Evolutionary conservation across 768 basidiomycete genomes (phyloP), one percentile per base, ranked within the genome.

Genomic region (Lactarius hatsudake): DNA sequence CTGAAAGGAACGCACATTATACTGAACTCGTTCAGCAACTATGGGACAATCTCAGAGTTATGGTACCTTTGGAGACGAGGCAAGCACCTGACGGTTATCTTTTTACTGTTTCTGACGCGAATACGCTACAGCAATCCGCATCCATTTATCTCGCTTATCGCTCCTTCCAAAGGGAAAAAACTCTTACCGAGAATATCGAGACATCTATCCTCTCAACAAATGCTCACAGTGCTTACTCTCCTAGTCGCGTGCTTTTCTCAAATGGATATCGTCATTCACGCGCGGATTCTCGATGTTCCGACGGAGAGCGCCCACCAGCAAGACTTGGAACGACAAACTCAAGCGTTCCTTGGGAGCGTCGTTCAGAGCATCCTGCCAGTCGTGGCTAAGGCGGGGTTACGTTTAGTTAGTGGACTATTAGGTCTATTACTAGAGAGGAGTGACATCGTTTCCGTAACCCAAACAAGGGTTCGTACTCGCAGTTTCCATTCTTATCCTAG

Each of bases 1-100:
- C 63, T 63, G 34, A 38, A 62, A 92, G 89, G 89, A 77, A 87
- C 74, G 72, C 63, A 36, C 84, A 84, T 64, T 86, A 87, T 67
- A 81, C 84, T 12, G 76, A 76, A 3, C 77, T 87, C 38, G 83
- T 90, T 4, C 86, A 90, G 64, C 79, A 84, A 66, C 81, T 98
- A 60, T 99, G 94, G 93, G 82, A 86, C 64, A 86, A 85, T 38
- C 76, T 96, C 32, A 82, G 88, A 71, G 92, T 98, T n/a, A 89
- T 92, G 81, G 88, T 92, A 5, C 94, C 94, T 48, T 84, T 98
- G 20, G 95, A 95, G 74, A 90, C 91, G n/a, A 95, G 94, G 95
- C 94, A 69, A 45, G 80, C 69, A 0, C 48, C 34, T 32, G 43
- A 6, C 20, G 10, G 36, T 36, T 17, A 10, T 40, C 30, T 18